These are phyloP conservation scores for Schwanniomyces etchellsii DNA, from an alignment of 1,139 yeast genomes.

Conservation along the genomic window DNA sequence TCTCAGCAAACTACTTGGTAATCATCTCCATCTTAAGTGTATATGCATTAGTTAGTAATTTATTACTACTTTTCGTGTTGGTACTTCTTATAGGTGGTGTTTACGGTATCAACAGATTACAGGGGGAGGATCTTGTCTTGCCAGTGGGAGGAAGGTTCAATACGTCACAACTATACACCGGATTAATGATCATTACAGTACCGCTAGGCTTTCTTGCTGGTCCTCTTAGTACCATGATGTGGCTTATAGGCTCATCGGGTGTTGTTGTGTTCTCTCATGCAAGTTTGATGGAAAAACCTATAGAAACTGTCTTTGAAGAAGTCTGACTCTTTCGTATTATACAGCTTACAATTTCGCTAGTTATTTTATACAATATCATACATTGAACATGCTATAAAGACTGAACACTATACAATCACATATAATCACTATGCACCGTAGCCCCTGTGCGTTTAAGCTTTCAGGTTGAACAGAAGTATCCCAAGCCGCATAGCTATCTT, in stretches of 20 bases:
- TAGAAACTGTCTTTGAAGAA: constrained; percentile 91
- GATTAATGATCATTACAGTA: constrained; percentile 66
- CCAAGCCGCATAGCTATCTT: constrained; percentile 38
- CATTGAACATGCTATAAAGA: constrained; percentile 16
- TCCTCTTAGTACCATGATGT: constrained; percentile 88
- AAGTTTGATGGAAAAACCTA: constrained; percentile 91
- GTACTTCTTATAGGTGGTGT: constrained; percentile 64
- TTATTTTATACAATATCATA: constrained; percentile 6
- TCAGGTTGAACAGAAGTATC: too few species aligned
- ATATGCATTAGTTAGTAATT: constrained; percentile 69
- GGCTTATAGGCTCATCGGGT: constrained; percentile 94
- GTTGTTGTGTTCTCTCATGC: constrained; percentile 90
- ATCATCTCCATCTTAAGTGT: constrained; percentile 61
- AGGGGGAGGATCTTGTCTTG: constrained; percentile 73
- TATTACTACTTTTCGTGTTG: constrained; percentile 77
- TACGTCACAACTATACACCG: constrained; percentile 85
- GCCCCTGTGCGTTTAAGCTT: too few species aligned
- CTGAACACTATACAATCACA: background rate
- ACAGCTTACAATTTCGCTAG: too few species aligned
- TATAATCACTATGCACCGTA: too few species aligned
- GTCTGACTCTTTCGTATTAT: background rate
- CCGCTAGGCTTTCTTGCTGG: constrained; percentile 93
- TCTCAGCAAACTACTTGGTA: constrained; percentile 78
- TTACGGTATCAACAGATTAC: constrained; percentile 69
- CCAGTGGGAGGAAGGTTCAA: constrained; percentile 66